Percentiles rank a stretch among this genome's conserved stretches.
Evolutionary conservation across 768 basidiomycete species (phyloP).

Genomic region (Tylopilus sp.): DNA sequence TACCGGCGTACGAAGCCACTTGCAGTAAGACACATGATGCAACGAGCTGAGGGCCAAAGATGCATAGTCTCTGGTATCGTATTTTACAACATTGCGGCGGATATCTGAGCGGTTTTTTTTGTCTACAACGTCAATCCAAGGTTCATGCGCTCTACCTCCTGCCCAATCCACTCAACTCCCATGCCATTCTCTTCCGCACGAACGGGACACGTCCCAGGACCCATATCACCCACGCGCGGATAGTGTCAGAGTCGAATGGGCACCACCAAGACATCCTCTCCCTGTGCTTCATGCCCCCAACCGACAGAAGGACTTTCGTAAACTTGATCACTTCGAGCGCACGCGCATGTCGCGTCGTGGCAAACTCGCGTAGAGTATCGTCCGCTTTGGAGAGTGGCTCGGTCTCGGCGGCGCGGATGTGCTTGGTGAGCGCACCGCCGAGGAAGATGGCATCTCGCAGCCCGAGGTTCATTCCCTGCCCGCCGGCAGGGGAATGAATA

Average conservation of each 20-base stretch:
- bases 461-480: constrained; percentile 59
- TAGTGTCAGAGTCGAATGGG: constrained; percentile 24
- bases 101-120: background rate
- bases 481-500: constrained; percentile 54
- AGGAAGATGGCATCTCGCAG: constrained; percentile 50
- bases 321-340: constrained; percentile 42
- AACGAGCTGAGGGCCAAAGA: too few species aligned
- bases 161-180: background rate
- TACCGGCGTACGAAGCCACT: background rate
- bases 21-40: too few species aligned
- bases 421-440: constrained; percentile 40
- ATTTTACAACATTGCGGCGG: background rate
- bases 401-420: constrained; percentile 22
- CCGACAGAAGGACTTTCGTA: constrained; percentile 34
- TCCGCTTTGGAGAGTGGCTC: constrained; percentile 22
- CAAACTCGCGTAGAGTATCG: constrained; percentile 33
- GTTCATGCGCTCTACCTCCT: background rate
- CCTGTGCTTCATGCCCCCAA: constrained; percentile 22
- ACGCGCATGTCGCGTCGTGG: constrained; percentile 33
- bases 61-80: too few species aligned
- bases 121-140: background rate
- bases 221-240: constrained; percentile 28
- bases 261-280: constrained; percentile 20
- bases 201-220: constrained; percentile 13
- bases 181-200: background rate